Percentiles rank a stretch among this genome's conserved stretches.
Evolutionary conservation across 116 monocot genomes (phyloP).

Genomic region (Iris pallida): DNA sequence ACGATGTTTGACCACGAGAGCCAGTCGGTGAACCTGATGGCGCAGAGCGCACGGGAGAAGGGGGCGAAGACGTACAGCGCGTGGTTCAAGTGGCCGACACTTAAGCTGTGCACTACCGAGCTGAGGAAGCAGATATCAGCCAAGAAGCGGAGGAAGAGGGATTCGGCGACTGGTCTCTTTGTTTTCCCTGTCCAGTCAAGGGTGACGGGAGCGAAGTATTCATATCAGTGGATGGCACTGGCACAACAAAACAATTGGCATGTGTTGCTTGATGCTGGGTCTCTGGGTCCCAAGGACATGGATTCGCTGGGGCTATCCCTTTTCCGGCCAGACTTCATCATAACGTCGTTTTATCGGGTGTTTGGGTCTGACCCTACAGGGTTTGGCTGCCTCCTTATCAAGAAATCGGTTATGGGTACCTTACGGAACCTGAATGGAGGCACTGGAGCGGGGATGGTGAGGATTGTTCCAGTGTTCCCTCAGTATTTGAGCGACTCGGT

Average conservation of each 20-base stretch:
- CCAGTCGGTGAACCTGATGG: constrained; percentile 91
- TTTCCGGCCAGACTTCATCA: constrained; percentile 93
- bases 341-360: constrained; percentile 95
- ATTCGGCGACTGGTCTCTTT: constrained; percentile 73
- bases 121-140: constrained; percentile 66
- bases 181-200: constrained; percentile 95
- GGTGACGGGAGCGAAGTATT: constrained; percentile 87
- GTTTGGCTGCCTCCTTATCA: constrained; percentile 85
- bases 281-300: constrained; percentile 98
- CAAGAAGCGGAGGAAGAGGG: constrained; percentile 77
- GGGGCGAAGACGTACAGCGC: constrained; percentile 69
- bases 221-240: constrained; percentile 98
- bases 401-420: constrained; percentile 69
- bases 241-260: constrained; percentile 98
- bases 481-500: constrained; percentile 80
- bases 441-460: constrained; percentile 84
- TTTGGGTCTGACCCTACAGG: constrained; percentile 89
- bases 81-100: constrained; percentile 86
- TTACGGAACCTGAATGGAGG: constrained; percentile 63
- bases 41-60: constrained; percentile 68
- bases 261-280: constrained; percentile 93
- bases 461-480: constrained; percentile 68
- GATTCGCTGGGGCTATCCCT: constrained; percentile 91
- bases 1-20: constrained; percentile 99
- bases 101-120: constrained; percentile 66